Conservation (phyloP, 2,329 filamentous ascomycete species). For the Hypoxylon sp. region DNA sequence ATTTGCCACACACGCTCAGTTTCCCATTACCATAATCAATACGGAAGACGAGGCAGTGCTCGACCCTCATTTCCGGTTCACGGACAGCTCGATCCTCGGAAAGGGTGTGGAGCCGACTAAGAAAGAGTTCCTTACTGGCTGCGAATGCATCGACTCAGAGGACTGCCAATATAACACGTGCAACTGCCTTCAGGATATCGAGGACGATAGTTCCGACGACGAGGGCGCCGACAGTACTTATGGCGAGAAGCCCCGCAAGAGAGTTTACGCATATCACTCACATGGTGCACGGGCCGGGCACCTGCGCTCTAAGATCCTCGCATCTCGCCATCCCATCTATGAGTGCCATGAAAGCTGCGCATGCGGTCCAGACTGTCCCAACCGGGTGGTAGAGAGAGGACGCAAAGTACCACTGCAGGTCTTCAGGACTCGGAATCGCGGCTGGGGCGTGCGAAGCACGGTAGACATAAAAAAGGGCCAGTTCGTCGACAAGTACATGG, state of each 20-base stretch:
- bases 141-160: conserved; percentile 71
- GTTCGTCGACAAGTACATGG: conserved; percentile 84
- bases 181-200: conserved; percentile 70
- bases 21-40: conserved; percentile 75
- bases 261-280: conserved; percentile 73
- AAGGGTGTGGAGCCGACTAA: conserved; percentile 70
- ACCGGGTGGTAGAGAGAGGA: conserved; percentile 81
- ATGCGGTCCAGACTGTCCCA: conserved; percentile 75
- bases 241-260: conserved; percentile 48
- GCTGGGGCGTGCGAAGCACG: conserved; percentile 80
- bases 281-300: conserved; percentile 65
- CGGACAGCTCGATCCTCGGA: conserved; percentile 70
- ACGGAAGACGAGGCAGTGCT: conserved; percentile 66
- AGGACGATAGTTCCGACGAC: conserved; percentile 62
- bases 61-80: conserved; percentile 76
- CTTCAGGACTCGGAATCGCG: conserved; percentile 77
- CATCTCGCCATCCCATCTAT: conserved; percentile 75
- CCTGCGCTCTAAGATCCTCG: conserved; percentile 64
- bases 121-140: conserved; percentile 75
- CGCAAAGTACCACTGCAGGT: conserved; percentile 79
- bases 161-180: conserved; percentile 77
- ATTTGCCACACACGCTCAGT: conserved; percentile 62
- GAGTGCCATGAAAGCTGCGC: conserved; percentile 81
- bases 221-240: conserved; percentile 59
- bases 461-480: conserved; percentile 76